Conservation (phyloP, 176 grass and related monocot genomes). For the Thinopyrum elongatum region DNA sequence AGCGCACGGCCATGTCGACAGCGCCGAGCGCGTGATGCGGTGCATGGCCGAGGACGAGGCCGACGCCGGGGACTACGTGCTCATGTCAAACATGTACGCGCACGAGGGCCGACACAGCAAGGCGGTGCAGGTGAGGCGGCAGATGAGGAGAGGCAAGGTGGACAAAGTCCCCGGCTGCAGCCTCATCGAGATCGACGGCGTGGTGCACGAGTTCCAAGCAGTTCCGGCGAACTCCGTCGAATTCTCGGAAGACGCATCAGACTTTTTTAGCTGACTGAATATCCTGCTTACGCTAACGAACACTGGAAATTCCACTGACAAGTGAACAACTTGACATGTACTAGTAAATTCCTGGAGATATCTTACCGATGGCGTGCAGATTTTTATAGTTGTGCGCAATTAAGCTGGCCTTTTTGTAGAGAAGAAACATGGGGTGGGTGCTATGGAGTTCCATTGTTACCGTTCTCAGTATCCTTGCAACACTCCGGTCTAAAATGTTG, state of each 20-base stretch:
- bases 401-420: background rate
- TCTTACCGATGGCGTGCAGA: background rate
- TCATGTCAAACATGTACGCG: constrained; percentile 73
- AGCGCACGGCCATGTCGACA: constrained; percentile 33
- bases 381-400: background rate
- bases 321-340: background rate
- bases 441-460: background rate
- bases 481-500: background rate
- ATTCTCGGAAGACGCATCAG: background rate
- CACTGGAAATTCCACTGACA: background rate
- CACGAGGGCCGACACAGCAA: constrained; percentile 13
- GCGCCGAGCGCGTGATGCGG: constrained; percentile 49
- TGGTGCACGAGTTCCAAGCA: constrained; percentile 69
- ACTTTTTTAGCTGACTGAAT: background rate
- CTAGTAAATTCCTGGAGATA: background rate
- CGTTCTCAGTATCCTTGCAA: background rate
- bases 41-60: background rate
- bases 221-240: constrained; percentile 16
- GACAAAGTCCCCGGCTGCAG: constrained; percentile 63
- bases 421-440: background rate
- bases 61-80: constrained; percentile 52
- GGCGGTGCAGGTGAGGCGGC: constrained; percentile 39
- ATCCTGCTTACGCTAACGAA: background rate
- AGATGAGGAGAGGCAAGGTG: constrained; percentile 52
- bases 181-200: constrained; percentile 71